Evolutionary conservation across 352 stramenopile species (phyloP), one percentile per base, ranked within the genome.

Genomic region (Phytophthora pistaciae): DNA sequence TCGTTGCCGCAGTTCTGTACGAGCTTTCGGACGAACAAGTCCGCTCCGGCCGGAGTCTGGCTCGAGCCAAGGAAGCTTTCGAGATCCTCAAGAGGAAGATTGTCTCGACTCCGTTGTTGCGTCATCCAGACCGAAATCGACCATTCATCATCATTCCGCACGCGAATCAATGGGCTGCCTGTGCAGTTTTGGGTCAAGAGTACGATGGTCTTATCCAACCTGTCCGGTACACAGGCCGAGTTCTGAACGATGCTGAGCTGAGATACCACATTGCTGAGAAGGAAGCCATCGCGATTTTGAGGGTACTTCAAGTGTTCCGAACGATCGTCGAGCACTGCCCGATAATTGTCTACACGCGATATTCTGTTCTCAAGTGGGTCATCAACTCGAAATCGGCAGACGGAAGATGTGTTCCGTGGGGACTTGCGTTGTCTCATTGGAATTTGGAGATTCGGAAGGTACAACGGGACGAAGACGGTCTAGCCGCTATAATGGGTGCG

Each of bases 191-290:
- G 0, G 55, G 55, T 2, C 55, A 60, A n/a, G 49, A 31, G 9
- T 21, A 56, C 11, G 49, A 56, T 9, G 49, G 49, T 9, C 2
- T 50, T 21, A 50, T 50, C 16, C 42, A 20, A 13, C 16, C 42
- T 3, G n/a, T n/a, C n/a, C 16, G 16, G 3, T n/a, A 20, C 7
- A 50, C 42, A n/a, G 42, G 42, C 6, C 13, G 42, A n/a, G 42
- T 50, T 21, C 14, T 50, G 13, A 18, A 50, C 10, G 42, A 50
- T 8, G 11, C 13, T 20, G 42, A 50, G 42, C n/a, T 50, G 6
- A n/a, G 42, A 8, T 56, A 53, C 7, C 33, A 61, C 33, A 21
- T 40, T n/a, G 56, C 56, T 14, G 56, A 63, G 10, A 63, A 63
- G 25, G 38, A 63, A 31, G 38, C 27, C 27, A 29, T 29, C 27